Percentiles rank a stretch among this genome's conserved stretches.
Evolutionary conservation across 352 stramenopile genomes (phyloP).

Genomic region (Pythium coloratum): DNA sequence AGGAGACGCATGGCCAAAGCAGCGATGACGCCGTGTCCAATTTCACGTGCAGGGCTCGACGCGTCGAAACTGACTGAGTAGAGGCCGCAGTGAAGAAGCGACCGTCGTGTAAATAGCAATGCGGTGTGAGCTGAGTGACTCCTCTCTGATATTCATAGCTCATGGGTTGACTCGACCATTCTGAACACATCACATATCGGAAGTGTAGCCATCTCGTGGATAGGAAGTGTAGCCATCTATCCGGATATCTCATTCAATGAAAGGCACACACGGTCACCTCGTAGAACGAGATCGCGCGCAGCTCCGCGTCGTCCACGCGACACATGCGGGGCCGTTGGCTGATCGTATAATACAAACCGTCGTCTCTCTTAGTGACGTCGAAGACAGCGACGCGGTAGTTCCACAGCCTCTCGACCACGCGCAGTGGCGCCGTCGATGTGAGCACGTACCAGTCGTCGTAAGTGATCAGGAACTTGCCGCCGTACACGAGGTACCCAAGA

Average conservation of each 20-base stretch:
- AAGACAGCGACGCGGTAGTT: constrained; percentile 16
- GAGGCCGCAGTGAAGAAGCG: too few relatives aligned
- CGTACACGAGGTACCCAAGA: constrained; percentile 16
- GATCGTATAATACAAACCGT: not conserved
- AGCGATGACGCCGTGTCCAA: too few relatives aligned
- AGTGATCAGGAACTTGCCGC: constrained; percentile 9
- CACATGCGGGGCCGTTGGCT: not conserved
- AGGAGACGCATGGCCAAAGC: not conserved
- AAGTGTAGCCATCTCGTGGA: too few relatives aligned
- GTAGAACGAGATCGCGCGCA: constrained; percentile 14
- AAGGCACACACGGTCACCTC: constrained; percentile 9
- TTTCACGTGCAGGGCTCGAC: too few relatives aligned
- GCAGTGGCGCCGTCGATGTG: constrained; percentile 16
- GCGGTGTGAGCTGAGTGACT: too few relatives aligned
- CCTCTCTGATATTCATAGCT: too few relatives aligned
- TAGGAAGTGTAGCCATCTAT: too few relatives aligned
- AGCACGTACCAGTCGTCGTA: constrained; percentile 23
- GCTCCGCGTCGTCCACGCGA: constrained; percentile 11
- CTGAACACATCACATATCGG: too few relatives aligned
- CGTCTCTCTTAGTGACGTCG: not conserved
- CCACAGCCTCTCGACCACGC: constrained; percentile 17
- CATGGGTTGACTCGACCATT: too few relatives aligned
- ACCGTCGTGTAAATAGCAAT: too few relatives aligned
- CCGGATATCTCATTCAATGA: not conserved
- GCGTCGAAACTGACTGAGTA: too few relatives aligned